These are phyloP conservation scores for Oryza punctata DNA, from an alignment of 176 grass and related monocot genomes.

Conservation along the genomic window DNA sequence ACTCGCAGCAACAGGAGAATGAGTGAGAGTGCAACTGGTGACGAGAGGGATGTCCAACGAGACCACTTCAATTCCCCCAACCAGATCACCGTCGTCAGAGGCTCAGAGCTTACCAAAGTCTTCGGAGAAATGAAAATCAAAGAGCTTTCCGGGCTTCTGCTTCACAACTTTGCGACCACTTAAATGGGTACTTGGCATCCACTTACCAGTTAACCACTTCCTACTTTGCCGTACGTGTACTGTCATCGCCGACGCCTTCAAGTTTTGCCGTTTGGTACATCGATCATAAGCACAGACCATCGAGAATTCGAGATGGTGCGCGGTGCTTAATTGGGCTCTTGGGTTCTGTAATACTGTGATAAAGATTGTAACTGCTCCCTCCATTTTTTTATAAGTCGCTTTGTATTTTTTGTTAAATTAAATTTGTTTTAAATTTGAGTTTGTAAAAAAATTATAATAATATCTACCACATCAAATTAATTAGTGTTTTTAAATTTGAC, in stretches of 20 bases:
- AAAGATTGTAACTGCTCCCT: background rate
- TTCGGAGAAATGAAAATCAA: background rate
- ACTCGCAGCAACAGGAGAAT: background rate
- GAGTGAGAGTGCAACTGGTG: background rate
- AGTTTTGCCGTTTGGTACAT: background rate
- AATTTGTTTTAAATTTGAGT: too few relatives aligned
- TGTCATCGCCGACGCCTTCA: background rate
- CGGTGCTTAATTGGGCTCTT: background rate
- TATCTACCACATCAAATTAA: too few relatives aligned
- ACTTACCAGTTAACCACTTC: background rate
- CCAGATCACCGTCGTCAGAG: slow-evolving; percentile 1
- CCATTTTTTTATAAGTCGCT: too few relatives aligned
- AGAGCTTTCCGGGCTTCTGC: background rate
- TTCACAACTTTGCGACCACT: background rate
- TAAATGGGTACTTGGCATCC: background rate
- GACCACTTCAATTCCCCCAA: slow-evolving; percentile 23
- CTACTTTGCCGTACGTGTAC: background rate
- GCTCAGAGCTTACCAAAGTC: background rate
- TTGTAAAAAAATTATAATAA: too few relatives aligned
- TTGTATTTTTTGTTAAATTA: too few relatives aligned
- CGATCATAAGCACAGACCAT: background rate
- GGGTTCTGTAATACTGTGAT: background rate
- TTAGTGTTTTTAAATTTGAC: too few relatives aligned
- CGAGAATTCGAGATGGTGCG: background rate
- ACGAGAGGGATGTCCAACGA: slow-evolving; percentile 28